Percentiles rank a stretch among this genome's conserved stretches.
These are phyloP conservation scores for Aspergillus panamensis DNA, from an alignment of 495 filamentous ascomycete genomes.

Conservation along the genomic window DNA sequence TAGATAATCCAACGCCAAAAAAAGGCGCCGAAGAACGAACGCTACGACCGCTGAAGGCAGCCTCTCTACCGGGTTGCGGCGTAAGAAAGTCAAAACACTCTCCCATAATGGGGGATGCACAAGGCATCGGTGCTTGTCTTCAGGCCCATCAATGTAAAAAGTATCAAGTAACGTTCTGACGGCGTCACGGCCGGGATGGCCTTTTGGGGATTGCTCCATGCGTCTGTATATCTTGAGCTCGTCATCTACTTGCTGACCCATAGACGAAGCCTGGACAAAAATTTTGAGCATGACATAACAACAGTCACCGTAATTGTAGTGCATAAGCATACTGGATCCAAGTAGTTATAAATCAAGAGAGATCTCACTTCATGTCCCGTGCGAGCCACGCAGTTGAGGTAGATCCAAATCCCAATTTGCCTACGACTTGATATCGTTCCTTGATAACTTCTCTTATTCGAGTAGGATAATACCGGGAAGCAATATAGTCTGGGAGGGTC, in stretches of 20 bases:
- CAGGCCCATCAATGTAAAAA: constrained; percentile 31
- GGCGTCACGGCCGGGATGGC: constrained; percentile 25
- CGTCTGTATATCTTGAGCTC: constrained; percentile 36
- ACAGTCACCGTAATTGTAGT: constrained; percentile 5
- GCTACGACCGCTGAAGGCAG: constrained; percentile 24
- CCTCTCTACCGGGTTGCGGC: constrained; percentile 27
- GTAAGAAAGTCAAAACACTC: constrained; percentile 34
- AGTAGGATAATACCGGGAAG: constrained; percentile 12
- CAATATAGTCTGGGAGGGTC: constrained; percentile 8
- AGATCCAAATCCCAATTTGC: constrained; percentile 21
- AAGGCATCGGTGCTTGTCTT: constrained; percentile 41
- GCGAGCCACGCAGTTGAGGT: constrained; percentile 37
- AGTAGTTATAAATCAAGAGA: too few species aligned
- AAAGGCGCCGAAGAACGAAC: constrained; percentile 29
- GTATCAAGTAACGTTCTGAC: constrained; percentile 31
- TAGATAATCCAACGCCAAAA: constrained; percentile 44
- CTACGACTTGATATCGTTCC: constrained; percentile 9
- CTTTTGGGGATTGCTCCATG: constrained; percentile 18
- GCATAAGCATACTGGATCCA: background rate
- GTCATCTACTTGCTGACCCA: constrained; percentile 29
- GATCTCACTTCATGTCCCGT: constrained; percentile 29
- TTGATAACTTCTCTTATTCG: constrained; percentile 11
- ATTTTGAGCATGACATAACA: constrained; percentile 28
- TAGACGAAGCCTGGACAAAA: constrained; percentile 26
- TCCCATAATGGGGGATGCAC: constrained; percentile 44